Evolutionary conservation across 257 asterid species (phyloP), one percentile per base, ranked within the genome.

Genomic region (Thymus quinquecostatus): DNA sequence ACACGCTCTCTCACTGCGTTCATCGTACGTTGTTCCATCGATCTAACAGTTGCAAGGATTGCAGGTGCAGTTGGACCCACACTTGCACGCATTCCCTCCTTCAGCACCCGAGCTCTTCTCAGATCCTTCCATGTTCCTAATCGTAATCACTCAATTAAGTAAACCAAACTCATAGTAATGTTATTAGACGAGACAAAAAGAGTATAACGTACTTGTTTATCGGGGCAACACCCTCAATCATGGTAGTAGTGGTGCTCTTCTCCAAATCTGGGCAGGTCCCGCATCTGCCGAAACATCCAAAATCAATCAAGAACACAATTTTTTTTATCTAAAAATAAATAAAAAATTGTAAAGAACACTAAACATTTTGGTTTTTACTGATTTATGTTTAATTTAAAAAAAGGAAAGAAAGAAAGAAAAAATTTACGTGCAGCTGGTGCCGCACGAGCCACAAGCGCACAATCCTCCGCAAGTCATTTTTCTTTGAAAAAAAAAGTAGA

Each of bases 41-140:
- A 66, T 80, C 76, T 21, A 83, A 38, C 85, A 80, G 14, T 70
- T 80, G 86, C 90, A 85, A 45, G 90, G 84, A 21, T 85, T 64
- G 79, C 86, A 82, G 0, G 41, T 45, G 85, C 90, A 85, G 83
- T 40, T 78, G 48, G 88, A 61, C 12, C 90, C 88, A 47, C 90
- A 85, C 74, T 50, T 78, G 85, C 90, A 85, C 6, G 70, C 82
- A 8, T 84, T 30, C 10, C 83, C 89, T 77, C 90, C 90, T 77
- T 85, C 90, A 29, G 69, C 68, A 11, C 74, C 81, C 34, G 59
- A 56, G 80, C 78, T 80, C 58, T 57, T 58, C 82, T 80, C 85
- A 9, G 55, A 58, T 38, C 77, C 85, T 55, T 71, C 81, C 5
- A 40, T 6, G 50, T 56, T 65, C 84, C 81, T 80, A 40, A 5